Base-by-base conservation (phyloP, 192 early-diverging fungal species). In the Entophlyctis luteolus region DNA sequence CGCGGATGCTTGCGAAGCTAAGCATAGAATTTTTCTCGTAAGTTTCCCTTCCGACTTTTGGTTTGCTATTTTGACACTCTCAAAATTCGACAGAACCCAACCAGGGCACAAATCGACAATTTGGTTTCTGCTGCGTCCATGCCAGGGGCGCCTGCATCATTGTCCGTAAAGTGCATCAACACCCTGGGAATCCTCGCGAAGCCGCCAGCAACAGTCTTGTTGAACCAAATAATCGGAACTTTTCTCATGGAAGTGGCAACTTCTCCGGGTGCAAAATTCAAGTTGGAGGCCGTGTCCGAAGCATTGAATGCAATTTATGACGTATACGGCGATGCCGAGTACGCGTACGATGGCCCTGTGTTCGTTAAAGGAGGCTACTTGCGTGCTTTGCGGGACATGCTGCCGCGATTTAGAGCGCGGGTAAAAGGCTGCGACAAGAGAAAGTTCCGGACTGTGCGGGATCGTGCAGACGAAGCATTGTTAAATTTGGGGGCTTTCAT, bases 281-380 rank as follows among this genome's bases (percentile, higher is more conserved):
- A 48, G 12, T 58, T 86, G 14, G 72, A 85, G 0, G 56, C 72
- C n/a, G 36, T 71, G 1, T 31, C 65, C 16, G 94, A 96, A 71
- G 88, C 87, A 0, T 68, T 98, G 67, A 91, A 96, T 62, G 84
- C 87, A 23, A 72, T 98, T 36, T 96, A 81, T 63, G 95, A 98
- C 66, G 85, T 96, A 25, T 98, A 95, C 72, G 83, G 84, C 35
- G 95, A 98, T 59, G 78, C 70, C 28, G 84, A 58, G 10, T 95
- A 82, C 70, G 89, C 91, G 66, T 95, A 95, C 62, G 91, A 96
- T 67, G 67, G 70, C 36, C 88, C 91, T 1, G 92, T 95, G 0
- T 98, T 87, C 81, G 89, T 95, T 4, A 66, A 86, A 14, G 82
- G 83, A 18, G 78, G 77, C 16, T 90, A 87, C 58, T 70, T 88